Evolutionary conservation across 805 yeast genomes (phyloP).

Genomic region (Blastobotrys muscicola): DNA sequence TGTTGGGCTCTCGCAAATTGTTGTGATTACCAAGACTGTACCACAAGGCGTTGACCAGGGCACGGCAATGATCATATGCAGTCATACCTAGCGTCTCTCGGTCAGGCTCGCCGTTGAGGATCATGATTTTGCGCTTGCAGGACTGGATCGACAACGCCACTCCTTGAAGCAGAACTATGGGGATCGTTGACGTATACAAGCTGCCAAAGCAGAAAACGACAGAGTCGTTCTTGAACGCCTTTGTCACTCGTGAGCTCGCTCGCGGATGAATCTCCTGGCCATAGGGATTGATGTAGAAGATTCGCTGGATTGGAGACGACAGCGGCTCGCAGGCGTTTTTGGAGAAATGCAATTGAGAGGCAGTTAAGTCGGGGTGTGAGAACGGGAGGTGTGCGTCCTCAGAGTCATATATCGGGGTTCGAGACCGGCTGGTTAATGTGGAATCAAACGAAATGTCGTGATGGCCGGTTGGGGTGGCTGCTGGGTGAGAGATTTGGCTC

Average conservation of each 20-base stretch:
- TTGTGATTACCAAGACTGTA: constrained; percentile 23
- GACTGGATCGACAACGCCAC: constrained; percentile 50
- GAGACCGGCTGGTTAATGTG: background rate
- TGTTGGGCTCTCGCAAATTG: background rate
- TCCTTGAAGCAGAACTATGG: constrained; percentile 65
- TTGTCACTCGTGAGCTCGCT: constrained; percentile 54
- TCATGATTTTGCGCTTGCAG: constrained; percentile 39
- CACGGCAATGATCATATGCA: constrained; percentile 48
- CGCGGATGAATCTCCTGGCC: constrained; percentile 78
- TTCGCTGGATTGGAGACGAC: constrained; percentile 61
- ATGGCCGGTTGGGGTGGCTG: background rate
- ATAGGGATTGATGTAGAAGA: constrained; percentile 75
- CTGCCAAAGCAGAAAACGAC: constrained; percentile 80
- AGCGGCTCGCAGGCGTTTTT: constrained; percentile 42
- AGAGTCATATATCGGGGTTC: constrained; percentile 12
- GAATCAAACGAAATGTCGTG: background rate
- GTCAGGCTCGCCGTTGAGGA: constrained; percentile 68
- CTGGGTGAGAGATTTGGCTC: constrained; percentile 86
- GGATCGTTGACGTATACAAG: constrained; percentile 77
- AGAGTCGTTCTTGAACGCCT: constrained; percentile 37
- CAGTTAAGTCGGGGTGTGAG: constrained; percentile 67
- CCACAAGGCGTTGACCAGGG: constrained; percentile 45
- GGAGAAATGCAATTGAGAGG: constrained; percentile 65
- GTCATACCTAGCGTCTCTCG: constrained; percentile 68
- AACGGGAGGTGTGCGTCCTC: constrained; percentile 61